A percentile compares a stretch with the other conserved stretches of the same genome.
Evolutionary conservation across 305 asterid genomes (phyloP).

Genomic region (Fraxinus latifolia): DNA sequence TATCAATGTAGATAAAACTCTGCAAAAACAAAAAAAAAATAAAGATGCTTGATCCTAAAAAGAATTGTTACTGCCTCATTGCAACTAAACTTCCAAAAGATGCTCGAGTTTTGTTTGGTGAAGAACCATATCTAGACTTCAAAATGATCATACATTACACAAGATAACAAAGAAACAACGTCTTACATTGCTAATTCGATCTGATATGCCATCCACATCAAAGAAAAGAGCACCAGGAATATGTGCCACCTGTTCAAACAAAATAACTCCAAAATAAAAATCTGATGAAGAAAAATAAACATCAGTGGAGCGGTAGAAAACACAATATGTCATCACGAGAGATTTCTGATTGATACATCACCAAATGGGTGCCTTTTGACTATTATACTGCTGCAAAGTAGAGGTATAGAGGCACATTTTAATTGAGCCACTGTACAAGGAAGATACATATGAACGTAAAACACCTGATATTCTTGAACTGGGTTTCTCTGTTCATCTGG

Average conservation of each 20-base stretch:
- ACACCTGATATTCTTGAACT: slow-evolving; percentile 92
- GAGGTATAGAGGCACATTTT: slow-evolving; percentile 2
- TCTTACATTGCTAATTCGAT: slow-evolving; percentile 73
- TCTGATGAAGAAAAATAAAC: background rate
- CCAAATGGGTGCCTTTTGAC: slow-evolving; percentile 6
- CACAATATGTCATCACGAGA: background rate
- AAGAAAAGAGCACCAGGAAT: slow-evolving; percentile 99
- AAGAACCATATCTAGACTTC: background rate
- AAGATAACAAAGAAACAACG: slow-evolving; percentile 12
- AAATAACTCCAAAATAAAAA: slow-evolving; percentile 1
- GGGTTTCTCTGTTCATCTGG: slow-evolving; percentile 94
- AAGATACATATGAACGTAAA: background rate
- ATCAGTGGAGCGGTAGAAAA: background rate
- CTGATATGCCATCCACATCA: slow-evolving; percentile 84
- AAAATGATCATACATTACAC: background rate
- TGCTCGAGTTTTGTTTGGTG: background rate
- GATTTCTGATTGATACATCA: slow-evolving; percentile 11
- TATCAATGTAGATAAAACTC: background rate
- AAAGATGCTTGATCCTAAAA: slow-evolving; percentile 1
- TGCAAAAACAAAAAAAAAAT: background rate
- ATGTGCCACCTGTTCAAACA: slow-evolving; percentile 74
- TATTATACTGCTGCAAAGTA: background rate
- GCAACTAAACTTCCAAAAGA: slow-evolving; percentile 5
- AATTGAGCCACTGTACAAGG: slow-evolving; percentile 6
- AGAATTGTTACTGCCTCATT: background rate